These are phyloP conservation scores for Cytospora leucostoma DNA, from an alignment of 2,329 filamentous ascomycete species.

Conservation along the genomic window DNA sequence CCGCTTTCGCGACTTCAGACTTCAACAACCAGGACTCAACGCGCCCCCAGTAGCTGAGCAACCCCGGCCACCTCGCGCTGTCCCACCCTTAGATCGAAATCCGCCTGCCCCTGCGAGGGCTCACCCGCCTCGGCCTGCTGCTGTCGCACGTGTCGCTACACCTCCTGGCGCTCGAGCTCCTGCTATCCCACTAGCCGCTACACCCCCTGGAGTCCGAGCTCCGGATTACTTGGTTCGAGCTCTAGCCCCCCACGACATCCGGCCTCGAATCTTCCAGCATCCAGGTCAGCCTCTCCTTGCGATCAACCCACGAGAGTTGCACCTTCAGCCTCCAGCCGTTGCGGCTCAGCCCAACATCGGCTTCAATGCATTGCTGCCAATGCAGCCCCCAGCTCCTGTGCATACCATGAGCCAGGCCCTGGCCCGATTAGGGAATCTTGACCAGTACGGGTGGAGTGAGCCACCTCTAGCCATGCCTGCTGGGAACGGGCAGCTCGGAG, in stretches of 20 bases:
- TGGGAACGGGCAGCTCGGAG: conserved; percentile 14
- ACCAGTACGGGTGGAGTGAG: conserved; percentile 20
- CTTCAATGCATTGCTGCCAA: neutral
- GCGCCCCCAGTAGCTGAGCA: neutral
- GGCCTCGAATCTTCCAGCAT: neutral
- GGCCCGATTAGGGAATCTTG: neutral
- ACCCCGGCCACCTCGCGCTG: neutral
- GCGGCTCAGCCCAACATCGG: neutral
- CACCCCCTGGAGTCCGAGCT: no score
- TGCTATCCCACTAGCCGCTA: no score
- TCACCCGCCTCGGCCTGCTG: neutral
- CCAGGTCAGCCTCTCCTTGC: neutral
- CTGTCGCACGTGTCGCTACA: neutral
- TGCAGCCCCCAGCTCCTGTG: neutral
- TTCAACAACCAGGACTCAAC: neutral
- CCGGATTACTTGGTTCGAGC: no score
- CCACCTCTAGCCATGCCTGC: conserved; percentile 8
- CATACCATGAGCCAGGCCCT: conserved; percentile 2
- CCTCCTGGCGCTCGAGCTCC: neutral
- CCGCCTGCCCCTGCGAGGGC: neutral
- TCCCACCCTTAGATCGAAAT: neutral
- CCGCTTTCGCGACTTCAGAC: neutral
- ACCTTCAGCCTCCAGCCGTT: neutral
- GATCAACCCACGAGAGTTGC: conserved; percentile 2
- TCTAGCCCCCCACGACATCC: no score